Percentiles rank a stretch among this genome's conserved stretches.
Conservation (phyloP, 495 filamentous ascomycete species). For the Penicillium verhagenii region DNA sequence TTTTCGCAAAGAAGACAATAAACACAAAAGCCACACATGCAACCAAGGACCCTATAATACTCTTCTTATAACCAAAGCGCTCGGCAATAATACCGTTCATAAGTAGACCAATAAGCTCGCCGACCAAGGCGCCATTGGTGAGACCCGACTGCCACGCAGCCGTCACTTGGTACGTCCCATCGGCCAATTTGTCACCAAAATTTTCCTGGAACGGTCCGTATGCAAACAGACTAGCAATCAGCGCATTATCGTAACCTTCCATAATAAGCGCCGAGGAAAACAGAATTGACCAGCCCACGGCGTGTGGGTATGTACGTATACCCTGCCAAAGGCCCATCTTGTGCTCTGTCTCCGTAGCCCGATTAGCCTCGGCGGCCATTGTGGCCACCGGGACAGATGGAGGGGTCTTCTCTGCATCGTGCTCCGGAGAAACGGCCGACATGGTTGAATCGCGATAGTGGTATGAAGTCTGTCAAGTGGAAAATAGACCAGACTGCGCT, state of each 20-base stretch:
- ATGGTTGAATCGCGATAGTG: not conserved
- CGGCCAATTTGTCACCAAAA: slow-evolving; percentile 25
- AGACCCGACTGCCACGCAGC: slow-evolving; percentile 63
- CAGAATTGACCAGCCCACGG: slow-evolving; percentile 37
- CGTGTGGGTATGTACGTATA: slow-evolving; percentile 27
- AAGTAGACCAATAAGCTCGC: slow-evolving; percentile 63
- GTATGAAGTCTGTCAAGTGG: too few relatives aligned
- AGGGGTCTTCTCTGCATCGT: not conserved
- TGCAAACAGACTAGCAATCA: slow-evolving; percentile 29
- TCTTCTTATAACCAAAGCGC: slow-evolving; percentile 59
- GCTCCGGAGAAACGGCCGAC: not conserved
- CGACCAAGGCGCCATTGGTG: slow-evolving; percentile 52
- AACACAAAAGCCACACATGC: slow-evolving; percentile 54
- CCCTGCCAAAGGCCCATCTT: not conserved
- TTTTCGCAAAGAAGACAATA: slow-evolving; percentile 73
- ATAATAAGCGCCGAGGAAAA: slow-evolving; percentile 39
- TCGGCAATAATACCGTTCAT: slow-evolving; percentile 64
- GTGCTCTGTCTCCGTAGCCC: not conserved
- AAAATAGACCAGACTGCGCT: not conserved
- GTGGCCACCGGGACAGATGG: not conserved
- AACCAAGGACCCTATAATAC: slow-evolving; percentile 56
- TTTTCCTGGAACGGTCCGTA: slow-evolving; percentile 7
- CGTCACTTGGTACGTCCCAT: slow-evolving; percentile 36
- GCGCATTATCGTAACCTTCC: slow-evolving; percentile 40
- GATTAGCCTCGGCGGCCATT: not conserved